phyloP scores from a whole-genome alignment of 1,139 yeast genomes.

The Taiozyma sp. region DNA sequence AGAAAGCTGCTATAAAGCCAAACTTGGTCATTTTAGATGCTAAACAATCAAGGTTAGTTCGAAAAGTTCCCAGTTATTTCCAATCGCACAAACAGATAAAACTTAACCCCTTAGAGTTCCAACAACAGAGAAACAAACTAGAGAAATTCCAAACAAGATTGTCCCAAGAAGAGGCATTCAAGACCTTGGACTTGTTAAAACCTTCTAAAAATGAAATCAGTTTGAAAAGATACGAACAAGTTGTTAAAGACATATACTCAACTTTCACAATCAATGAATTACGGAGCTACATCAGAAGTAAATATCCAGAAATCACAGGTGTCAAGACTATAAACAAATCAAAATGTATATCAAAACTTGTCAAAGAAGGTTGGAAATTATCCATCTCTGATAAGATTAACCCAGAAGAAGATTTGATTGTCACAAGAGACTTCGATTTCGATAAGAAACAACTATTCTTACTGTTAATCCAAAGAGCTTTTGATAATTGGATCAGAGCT shows the following conservation, averaged over 20 bases:
- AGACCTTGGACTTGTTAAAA: constrained; percentile 26
- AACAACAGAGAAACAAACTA: constrained; percentile 3
- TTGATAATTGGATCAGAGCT: constrained; percentile 32
- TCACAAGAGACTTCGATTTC: constrained; percentile 31
- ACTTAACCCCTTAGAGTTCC: not conserved
- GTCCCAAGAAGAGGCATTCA: constrained; percentile 25
- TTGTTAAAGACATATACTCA: constrained; percentile 21
- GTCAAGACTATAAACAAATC: constrained; percentile 16
- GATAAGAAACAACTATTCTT: constrained; percentile 34
- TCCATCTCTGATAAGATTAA: constrained; percentile 28
- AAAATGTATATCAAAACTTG: constrained; percentile 25
- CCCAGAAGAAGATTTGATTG: constrained; percentile 34
- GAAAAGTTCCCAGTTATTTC: constrained; percentile 6
- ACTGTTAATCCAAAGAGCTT: constrained; percentile 29
- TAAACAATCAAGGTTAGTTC: constrained; percentile 12
- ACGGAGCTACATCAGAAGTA: constrained; percentile 20
- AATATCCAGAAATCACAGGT: constrained; percentile 10
- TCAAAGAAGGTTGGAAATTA: constrained; percentile 38
- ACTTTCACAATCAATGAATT: constrained; percentile 29
- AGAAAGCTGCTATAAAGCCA: constrained; percentile 19
- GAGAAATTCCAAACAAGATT: constrained; percentile 5
- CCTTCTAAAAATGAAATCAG: constrained; percentile 25
- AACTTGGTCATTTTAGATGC: constrained; percentile 19
- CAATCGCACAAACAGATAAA: not conserved
- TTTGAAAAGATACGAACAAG: constrained; percentile 23